Conservation (phyloP, 108 stramenopile genomes). For the Epithemia pelagica region DNA sequence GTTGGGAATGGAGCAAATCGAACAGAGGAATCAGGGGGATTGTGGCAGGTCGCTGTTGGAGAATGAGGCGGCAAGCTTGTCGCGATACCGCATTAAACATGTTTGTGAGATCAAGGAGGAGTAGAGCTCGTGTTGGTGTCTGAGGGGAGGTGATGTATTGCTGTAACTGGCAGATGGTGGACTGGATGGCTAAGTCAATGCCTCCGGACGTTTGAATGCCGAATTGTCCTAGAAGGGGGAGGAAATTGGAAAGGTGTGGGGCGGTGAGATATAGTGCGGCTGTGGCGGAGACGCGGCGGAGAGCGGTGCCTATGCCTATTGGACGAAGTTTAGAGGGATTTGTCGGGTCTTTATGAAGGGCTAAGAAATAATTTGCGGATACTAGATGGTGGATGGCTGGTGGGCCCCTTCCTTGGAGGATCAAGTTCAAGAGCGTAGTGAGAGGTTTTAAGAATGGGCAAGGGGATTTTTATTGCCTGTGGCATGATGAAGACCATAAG, state of each 20-base stretch:
- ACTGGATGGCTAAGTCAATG: slow-evolving; percentile 16
- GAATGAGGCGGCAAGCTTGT: neutral
- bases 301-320: slow-evolving; percentile 13
- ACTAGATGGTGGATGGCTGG: neutral
- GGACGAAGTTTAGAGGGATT: slow-evolving; percentile 22
- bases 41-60: neutral
- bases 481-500: neutral
- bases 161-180: slow-evolving; percentile 8
- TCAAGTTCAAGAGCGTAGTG: neutral
- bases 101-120: slow-evolving; percentile 18
- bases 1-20: no score
- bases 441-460: slow-evolving; percentile 7
- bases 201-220: slow-evolving; percentile 10
- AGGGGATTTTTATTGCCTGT: slow-evolving; percentile 1
- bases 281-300: slow-evolving; percentile 16
- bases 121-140: slow-evolving; percentile 4
- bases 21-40: slow-evolving; percentile 8
- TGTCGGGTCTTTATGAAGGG: slow-evolving; percentile 22
- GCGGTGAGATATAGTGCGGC: slow-evolving; percentile 2
- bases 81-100: slow-evolving; percentile 28
- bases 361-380: slow-evolving; percentile 19
- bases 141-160: slow-evolving; percentile 12
- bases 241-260: neutral
- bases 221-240: slow-evolving; percentile 9
- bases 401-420: slow-evolving; percentile 1